Evolutionary conservation across 768 basidiomycete genomes (phyloP).

Genomic region (Clitopilus hobsonii): DNA sequence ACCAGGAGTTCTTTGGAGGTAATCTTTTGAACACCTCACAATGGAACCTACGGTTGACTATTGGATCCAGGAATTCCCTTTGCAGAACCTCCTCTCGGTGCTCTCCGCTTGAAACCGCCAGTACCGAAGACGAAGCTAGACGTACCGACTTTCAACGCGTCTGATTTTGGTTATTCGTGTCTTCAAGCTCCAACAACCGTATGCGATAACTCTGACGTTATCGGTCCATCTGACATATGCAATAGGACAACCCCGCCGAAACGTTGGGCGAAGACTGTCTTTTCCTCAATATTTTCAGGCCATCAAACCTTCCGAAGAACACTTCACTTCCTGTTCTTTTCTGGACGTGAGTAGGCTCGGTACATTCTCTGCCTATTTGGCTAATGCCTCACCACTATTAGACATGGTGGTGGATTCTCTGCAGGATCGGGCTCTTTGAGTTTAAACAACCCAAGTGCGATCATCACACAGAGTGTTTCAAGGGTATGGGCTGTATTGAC

Average conservation of each 20-base stretch:
- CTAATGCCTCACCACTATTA: not conserved
- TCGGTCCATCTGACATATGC: too few relatives aligned
- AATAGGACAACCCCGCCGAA: constrained; percentile 14
- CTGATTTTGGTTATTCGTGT: too few relatives aligned
- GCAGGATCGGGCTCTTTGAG: constrained; percentile 8
- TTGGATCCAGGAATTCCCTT: too few relatives aligned
- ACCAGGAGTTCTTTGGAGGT: too few relatives aligned
- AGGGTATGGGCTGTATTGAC: constrained; percentile 12
- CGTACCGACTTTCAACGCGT: too few relatives aligned
- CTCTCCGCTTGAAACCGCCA: too few relatives aligned
- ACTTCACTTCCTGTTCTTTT: constrained; percentile 35
- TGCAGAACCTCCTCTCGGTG: too few relatives aligned
- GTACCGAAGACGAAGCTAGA: too few relatives aligned
- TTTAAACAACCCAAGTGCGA: constrained; percentile 18
- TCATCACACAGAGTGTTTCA: constrained; percentile 19
- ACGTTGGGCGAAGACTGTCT: constrained; percentile 52
- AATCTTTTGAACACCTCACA: too few relatives aligned
- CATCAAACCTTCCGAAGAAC: constrained; percentile 25
- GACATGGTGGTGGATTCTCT: constrained; percentile 19
- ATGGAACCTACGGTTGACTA: too few relatives aligned
- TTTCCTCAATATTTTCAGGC: constrained; percentile 55
- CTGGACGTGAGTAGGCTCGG: constrained; percentile 26
- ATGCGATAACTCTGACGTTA: too few relatives aligned
- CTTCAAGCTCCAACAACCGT: too few relatives aligned
- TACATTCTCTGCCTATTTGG: not conserved